Conservation (phyloP, 441 rosid genomes). For the Monsonia emarginata region DNA sequence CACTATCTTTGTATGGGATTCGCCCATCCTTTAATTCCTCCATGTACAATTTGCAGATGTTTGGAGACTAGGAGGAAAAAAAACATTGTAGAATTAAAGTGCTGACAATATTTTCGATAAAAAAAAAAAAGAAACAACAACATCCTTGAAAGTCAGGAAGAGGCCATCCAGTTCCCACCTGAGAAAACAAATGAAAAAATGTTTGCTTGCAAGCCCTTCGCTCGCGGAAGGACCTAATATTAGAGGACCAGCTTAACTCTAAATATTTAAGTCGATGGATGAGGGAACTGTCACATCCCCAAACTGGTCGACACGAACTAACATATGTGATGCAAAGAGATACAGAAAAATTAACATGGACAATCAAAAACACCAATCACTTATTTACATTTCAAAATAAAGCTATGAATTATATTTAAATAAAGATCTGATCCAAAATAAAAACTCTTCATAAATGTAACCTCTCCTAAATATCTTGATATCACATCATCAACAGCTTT, state of each 20-base stretch:
- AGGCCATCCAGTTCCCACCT: slow-evolving; percentile 33
- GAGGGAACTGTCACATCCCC: too few relatives aligned
- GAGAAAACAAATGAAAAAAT: slow-evolving; percentile 41
- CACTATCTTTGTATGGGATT: slow-evolving; percentile 63
- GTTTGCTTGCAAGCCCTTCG: slow-evolving; percentile 53
- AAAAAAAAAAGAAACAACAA: background rate
- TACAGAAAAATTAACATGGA: too few relatives aligned
- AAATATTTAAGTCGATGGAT: too few relatives aligned
- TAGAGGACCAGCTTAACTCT: too few relatives aligned
- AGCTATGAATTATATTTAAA: too few relatives aligned
- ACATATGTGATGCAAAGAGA: slow-evolving; percentile 40
- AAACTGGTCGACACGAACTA: slow-evolving; percentile 46
- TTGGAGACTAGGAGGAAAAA: slow-evolving; percentile 40
- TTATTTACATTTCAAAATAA: too few relatives aligned
- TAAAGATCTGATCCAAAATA: too few relatives aligned
- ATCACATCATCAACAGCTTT: slow-evolving; percentile 73
- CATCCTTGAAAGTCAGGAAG: slow-evolving; percentile 7
- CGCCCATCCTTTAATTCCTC: slow-evolving; percentile 60
- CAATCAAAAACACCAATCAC: too few relatives aligned
- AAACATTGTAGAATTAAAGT: slow-evolving; percentile 8
- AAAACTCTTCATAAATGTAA: slow-evolving; percentile 69
- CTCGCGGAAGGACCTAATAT: slow-evolving; percentile 62
- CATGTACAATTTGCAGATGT: slow-evolving; percentile 45
- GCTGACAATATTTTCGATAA: background rate
- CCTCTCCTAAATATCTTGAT: slow-evolving; percentile 43